Evolutionary conservation across 148 eudicot species (phyloP), one percentile per base, ranked within the genome.

Genomic region (Rheum nobile): DNA sequence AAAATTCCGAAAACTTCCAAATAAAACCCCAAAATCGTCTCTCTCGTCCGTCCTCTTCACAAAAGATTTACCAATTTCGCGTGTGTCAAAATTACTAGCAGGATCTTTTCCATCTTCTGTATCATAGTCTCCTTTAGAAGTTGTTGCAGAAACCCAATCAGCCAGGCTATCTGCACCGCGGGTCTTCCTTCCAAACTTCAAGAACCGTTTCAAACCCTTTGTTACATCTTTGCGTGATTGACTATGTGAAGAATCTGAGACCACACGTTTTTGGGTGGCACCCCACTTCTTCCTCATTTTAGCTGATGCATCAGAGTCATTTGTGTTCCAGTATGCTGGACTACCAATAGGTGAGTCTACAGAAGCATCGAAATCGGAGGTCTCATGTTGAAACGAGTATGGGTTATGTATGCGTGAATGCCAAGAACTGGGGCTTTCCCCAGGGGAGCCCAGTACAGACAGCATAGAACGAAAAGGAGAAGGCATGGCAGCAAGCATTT

Each of bases 201-300:
- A 77, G 72, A 95, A 87, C 73, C 99, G 80, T 80, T 95, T 95
- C 63, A 92, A 84, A 72, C 97, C 97, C 75, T 80, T 90, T 6
- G 94, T 82, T 80, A 92, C 80, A 76, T 95, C 97, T 79, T 90
- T 91, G 42, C 92, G 91, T 47, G 94, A 79, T 43, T 80, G 85
- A 69, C 77, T 74, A 71, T 77, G 84, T 11, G 97, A 90, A 67
- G 93, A 83, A 75, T 86, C 89, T 13, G 82, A 70, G 37, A 78
- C 90, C 50, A 88, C 77, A 72, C 81, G 91, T 78, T 95, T 91
- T 77, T 95, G 93, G 48, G 98, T 83, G 65, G 84, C 80, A 75
- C 97, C 99, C 99, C 99, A 92, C 81, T 90, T 92, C 82, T 90
- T 95, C 77, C 97, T 88, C 96, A 92, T 92, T 77, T 89, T 72